Evolutionary conservation across 441 rosid genomes (phyloP), one percentile per base, ranked within the genome.

Genomic region (Eruca vesicaria): DNA sequence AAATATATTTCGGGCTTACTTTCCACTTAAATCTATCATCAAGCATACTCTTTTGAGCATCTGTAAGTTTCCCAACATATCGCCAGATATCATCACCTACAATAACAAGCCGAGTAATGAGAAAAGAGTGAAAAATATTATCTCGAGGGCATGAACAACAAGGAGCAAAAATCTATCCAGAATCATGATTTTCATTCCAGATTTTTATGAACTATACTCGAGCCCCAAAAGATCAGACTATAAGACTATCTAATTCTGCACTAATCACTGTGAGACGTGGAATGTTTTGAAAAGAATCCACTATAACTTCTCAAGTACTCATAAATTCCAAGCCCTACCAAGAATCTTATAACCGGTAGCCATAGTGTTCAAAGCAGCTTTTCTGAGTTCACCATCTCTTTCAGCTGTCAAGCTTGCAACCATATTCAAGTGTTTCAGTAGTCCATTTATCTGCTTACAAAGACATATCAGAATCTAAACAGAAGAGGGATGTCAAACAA

Each of bases 1-100:
- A 31, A 15, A 2, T 14, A 38, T 63, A 32, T 55, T 55, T 9
- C 52, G 70, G 20, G 59, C 90, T 62, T 9, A 94, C 99, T 94
- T 97, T 97, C 99, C 99, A 94, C 84, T 94, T 97, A 82, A 97
- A 97, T 86, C 97, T 92, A 81, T 97, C 99, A 84, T 92, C 99
- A 48, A 97, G 78, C 99, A 97, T 97, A 90, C 99, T 90, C 87
- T 85, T 97, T 81, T 97, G 99, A 73, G 99, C 99, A 86, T 97
- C 99, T 15, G 99, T 90, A 66, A 97, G 91, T 89, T 94, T 97
- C 56, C 56, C 56, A 16, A 50, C 56, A 18, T 50, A 50, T 50
- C 56, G 56, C 56, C 56, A 97, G 74, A 97, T 97, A 80, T 94
- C 99, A 78, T 94, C 99, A 80, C 99, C 99, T 97, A 58, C 81